These are phyloP conservation scores for Dryas octopetala DNA, from an alignment of 306 rosid species.

Conservation along the genomic window DNA sequence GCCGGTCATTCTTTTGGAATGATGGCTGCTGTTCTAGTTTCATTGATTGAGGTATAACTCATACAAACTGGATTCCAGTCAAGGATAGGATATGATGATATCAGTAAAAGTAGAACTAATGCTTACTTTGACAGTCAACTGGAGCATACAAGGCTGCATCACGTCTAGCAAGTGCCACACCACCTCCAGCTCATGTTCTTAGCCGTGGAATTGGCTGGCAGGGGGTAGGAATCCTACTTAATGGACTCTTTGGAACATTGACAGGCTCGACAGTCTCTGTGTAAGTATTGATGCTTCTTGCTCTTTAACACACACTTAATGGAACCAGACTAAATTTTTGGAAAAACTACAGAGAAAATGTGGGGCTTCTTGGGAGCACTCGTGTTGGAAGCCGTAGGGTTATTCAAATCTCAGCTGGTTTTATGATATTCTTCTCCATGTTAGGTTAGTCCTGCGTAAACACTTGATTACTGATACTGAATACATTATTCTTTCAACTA, in stretches of 20 bases:
- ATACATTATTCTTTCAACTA: constrained; percentile 3
- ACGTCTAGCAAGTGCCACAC: constrained; percentile 94
- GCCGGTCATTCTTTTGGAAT: constrained; percentile 93
- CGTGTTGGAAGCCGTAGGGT: constrained; percentile 98
- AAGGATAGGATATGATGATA: neutral
- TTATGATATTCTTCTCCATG: constrained; percentile 96
- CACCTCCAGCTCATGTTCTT: constrained; percentile 97
- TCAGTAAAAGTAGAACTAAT: constrained; percentile 4
- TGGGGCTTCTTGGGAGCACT: constrained; percentile 97
- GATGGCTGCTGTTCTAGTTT: constrained; percentile 97
- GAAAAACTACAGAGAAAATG: constrained; percentile 69
- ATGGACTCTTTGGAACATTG: constrained; percentile 90
- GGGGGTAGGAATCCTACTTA: constrained; percentile 87
- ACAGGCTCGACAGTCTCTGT: constrained; percentile 85
- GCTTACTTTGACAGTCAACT: constrained; percentile 64
- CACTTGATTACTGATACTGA: neutral
- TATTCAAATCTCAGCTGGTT: constrained; percentile 95
- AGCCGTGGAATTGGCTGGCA: constrained; percentile 99
- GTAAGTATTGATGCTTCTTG: constrained; percentile 44
- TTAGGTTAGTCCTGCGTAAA: constrained; percentile 50
- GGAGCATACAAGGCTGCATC: constrained; percentile 98
- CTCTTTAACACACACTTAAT: constrained; percentile 8
- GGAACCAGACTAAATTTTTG: constrained; percentile 16
- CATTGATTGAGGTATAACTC: constrained; percentile 79
- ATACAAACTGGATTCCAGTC: neutral